phyloP scores from a whole-genome alignment of 768 basidiomycete species.

The Russula abietina region DNA sequence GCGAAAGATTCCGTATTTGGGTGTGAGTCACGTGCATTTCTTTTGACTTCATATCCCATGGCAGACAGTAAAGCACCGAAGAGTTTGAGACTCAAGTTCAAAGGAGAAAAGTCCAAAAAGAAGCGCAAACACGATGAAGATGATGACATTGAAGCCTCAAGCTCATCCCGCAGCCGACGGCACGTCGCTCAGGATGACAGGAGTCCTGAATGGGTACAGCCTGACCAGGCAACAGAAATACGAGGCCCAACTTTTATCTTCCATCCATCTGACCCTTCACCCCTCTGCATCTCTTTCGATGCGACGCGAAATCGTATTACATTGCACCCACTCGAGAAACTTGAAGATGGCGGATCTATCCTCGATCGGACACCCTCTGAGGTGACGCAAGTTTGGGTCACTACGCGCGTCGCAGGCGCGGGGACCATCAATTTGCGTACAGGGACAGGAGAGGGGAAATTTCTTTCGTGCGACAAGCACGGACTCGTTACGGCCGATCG shows the following conservation, averaged over 20 bases:
- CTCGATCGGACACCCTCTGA: slow-evolving; percentile 71
- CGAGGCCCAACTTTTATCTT: slow-evolving; percentile 84
- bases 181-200: slow-evolving; percentile 54
- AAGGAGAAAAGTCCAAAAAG: slow-evolving; percentile 81
- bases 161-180: slow-evolving; percentile 40
- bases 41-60: slow-evolving; percentile 26
- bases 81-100: slow-evolving; percentile 66
- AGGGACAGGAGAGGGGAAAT: slow-evolving; percentile 84
- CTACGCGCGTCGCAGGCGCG: slow-evolving; percentile 78
- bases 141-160: slow-evolving; percentile 42
- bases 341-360: slow-evolving; percentile 44
- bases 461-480: slow-evolving; percentile 80
- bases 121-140: slow-evolving; percentile 62
- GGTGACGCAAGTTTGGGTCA: slow-evolving; percentile 88
- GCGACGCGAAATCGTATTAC: slow-evolving; percentile 67
- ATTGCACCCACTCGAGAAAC: slow-evolving; percentile 59
- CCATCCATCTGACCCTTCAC: slow-evolving; percentile 75
- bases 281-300: slow-evolving; percentile 73
- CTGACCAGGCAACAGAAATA: slow-evolving; percentile 63
- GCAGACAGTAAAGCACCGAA: slow-evolving; percentile 16
- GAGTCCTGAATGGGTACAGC: slow-evolving; percentile 74
- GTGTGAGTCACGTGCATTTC: slow-evolving; percentile 18
- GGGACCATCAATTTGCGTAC: slow-evolving; percentile 81
- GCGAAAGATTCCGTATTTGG: slow-evolving; percentile 18
- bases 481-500: slow-evolving; percentile 79